Conservation (phyloP, 2,329 filamentous ascomycete species). For the Aspergillus fischeri region DNA sequence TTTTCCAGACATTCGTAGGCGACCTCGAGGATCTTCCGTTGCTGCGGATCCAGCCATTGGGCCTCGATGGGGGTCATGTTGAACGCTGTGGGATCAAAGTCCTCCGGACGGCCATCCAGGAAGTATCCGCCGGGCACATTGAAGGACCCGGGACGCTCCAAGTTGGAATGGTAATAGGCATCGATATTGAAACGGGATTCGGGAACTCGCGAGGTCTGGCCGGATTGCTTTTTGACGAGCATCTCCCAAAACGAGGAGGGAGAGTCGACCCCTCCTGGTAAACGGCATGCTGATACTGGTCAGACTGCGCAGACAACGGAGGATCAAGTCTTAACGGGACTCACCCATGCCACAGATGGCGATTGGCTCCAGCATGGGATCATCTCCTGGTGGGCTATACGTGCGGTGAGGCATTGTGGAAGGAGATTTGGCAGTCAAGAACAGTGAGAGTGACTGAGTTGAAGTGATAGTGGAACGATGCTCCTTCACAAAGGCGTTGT, state of each 20-base stretch:
- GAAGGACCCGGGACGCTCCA: background rate
- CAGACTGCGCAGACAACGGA: background rate
- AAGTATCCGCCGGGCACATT: background rate
- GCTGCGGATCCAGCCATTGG: conserved; percentile 21
- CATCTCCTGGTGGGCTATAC: no score
- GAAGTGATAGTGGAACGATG: no score
- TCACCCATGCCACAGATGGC: background rate
- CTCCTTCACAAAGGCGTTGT: no score
- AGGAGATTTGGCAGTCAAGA: no score
- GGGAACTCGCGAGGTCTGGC: background rate
- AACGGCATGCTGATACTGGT: background rate
- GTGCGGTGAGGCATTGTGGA: no score
- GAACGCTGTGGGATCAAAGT: conserved; percentile 24
- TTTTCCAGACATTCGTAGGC: conserved; percentile 21
- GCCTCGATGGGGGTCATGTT: conserved; percentile 15
- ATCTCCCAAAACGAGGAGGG: background rate
- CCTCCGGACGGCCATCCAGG: background rate
- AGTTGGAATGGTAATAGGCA: background rate
- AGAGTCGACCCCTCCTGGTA: background rate
- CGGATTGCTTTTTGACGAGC: background rate
- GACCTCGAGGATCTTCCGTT: conserved; percentile 24
- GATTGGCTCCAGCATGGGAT: no score
- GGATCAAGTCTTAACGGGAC: background rate
- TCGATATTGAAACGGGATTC: background rate
- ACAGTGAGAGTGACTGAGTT: no score